Conservation (phyloP, 2,329 filamentous ascomycete genomes). For the Neofusicoccum ribis region DNA sequence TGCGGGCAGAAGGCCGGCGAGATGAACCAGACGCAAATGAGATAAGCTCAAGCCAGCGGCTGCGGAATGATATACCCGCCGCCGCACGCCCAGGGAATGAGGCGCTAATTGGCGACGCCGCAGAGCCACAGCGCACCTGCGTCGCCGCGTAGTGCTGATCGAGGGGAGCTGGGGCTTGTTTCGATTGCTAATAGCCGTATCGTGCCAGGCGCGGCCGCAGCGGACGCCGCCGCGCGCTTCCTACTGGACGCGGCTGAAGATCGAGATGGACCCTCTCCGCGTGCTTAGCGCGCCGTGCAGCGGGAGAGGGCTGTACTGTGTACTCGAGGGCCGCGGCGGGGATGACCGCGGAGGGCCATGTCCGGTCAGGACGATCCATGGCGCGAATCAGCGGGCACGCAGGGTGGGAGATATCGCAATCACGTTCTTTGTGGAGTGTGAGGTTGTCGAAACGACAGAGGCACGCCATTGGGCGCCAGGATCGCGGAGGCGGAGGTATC, state of each 20-base stretch:
- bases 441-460: background rate
- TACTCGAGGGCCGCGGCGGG: background rate
- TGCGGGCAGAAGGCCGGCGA: background rate
- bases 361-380: background rate
- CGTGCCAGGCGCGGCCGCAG: background rate
- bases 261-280: conserved; percentile 2
- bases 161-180: background rate
- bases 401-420: conserved; percentile 4
- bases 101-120: background rate
- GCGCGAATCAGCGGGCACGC: conserved; percentile 1
- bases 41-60: conserved; percentile 13
- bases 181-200: conserved; percentile 13
- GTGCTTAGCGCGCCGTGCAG: background rate
- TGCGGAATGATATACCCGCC: conserved; percentile 12
- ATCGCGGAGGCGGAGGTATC: conserved; percentile 12
- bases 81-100: conserved; percentile 5
- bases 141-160: background rate
- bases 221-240: conserved; percentile 7
- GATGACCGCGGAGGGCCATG: background rate
- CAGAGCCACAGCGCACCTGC: conserved; percentile 12
- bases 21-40: background rate
- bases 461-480: conserved; percentile 7
- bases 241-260: background rate
- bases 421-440: conserved; percentile 9
- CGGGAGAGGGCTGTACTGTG: background rate